These are phyloP conservation scores for Cryptosporidium bovis DNA, from an alignment of 169 alveolate genomes.

Conservation along the genomic window DNA sequence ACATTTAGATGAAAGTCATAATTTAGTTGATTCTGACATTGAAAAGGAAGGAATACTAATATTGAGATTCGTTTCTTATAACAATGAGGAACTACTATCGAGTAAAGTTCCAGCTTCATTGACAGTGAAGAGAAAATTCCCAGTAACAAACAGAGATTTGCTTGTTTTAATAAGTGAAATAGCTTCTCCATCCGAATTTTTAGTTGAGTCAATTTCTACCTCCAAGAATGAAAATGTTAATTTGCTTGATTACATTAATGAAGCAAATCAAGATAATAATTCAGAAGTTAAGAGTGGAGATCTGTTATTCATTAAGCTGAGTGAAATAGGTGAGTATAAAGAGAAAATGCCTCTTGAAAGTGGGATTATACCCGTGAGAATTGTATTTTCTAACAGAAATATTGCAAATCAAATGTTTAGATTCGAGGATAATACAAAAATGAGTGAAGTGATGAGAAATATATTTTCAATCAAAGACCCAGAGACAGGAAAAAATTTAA, in stretches of 20 bases:
- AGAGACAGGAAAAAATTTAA: no score
- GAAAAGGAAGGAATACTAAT: slow-evolving; percentile 29
- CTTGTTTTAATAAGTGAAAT: not conserved
- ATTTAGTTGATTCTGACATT: no score
- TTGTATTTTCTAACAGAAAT: no score
- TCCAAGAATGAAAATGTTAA: not conserved
- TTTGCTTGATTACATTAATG: not conserved
- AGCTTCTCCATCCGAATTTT: slow-evolving; percentile 1
- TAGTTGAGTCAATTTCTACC: slow-evolving; percentile 21
- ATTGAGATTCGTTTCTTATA: slow-evolving; percentile 10
- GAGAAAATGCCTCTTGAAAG: no score
- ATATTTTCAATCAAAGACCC: no score
- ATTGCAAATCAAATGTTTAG: no score
- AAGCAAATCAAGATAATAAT: not conserved
- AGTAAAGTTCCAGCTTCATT: slow-evolving; percentile 6
- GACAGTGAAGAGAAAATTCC: slow-evolving; percentile 12
- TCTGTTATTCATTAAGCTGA: slow-evolving; percentile 3
- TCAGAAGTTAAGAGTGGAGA: slow-evolving; percentile 24
- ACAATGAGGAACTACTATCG: not conserved
- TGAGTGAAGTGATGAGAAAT: no score
- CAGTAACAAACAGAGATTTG: slow-evolving; percentile 23
- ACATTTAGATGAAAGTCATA: no score
- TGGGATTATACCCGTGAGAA: no score
- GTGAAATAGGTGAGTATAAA: not conserved
- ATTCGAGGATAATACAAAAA: no score